Evolutionary conservation across 495 filamentous ascomycete genomes (phyloP).

Genomic region (Talaromyces adpressus): DNA sequence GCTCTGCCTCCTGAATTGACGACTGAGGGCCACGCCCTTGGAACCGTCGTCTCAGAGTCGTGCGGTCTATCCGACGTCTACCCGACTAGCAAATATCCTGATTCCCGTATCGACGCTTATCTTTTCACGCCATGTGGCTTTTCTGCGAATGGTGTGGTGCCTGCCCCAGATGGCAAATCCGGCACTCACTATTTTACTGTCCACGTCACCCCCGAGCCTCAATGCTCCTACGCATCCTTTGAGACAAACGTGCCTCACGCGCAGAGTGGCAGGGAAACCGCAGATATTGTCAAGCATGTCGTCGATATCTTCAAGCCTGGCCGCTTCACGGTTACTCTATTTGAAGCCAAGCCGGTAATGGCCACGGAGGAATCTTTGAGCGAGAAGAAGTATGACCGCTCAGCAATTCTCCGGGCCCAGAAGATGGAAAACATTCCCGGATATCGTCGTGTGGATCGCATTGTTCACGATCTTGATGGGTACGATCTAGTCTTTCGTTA

Average conservation of each 20-base stretch:
- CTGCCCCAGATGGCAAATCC: conserved; percentile 57
- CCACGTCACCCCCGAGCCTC: conserved; percentile 94
- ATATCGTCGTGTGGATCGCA: conserved; percentile 86
- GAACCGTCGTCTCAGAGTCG: conserved; percentile 83
- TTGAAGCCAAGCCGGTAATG: conserved; percentile 69
- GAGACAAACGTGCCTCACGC: conserved; percentile 97
- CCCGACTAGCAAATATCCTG: conserved; percentile 76
- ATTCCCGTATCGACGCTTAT: conserved; percentile 92
- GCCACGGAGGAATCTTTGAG: conserved; percentile 28
- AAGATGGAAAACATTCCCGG: conserved; percentile 80
- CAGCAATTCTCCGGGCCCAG: conserved; percentile 44
- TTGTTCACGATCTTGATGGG: conserved; percentile 95
- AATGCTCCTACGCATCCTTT: conserved; percentile 98
- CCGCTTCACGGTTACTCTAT: conserved; percentile 94
- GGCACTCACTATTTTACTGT: conserved; percentile 96
- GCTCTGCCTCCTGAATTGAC: conserved; percentile 65
- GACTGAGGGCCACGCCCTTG: conserved; percentile 90
- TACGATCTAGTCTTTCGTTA: conserved; percentile 97
- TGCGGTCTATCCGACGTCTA: conserved; percentile 91
- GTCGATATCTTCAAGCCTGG: conserved; percentile 93
- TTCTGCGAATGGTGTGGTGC: conserved; percentile 95
- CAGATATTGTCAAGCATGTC: conserved; percentile 86
- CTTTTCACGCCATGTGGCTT: conserved; percentile 97
- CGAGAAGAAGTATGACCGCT: conserved; percentile 37
- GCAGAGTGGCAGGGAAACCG: conserved; percentile 80